Percentiles rank a stretch among this genome's conserved stretches.
These are phyloP conservation scores for Cryoendolithus antarcticus DNA, from an alignment of 2,329 filamentous ascomycete genomes.

Conservation along the genomic window DNA sequence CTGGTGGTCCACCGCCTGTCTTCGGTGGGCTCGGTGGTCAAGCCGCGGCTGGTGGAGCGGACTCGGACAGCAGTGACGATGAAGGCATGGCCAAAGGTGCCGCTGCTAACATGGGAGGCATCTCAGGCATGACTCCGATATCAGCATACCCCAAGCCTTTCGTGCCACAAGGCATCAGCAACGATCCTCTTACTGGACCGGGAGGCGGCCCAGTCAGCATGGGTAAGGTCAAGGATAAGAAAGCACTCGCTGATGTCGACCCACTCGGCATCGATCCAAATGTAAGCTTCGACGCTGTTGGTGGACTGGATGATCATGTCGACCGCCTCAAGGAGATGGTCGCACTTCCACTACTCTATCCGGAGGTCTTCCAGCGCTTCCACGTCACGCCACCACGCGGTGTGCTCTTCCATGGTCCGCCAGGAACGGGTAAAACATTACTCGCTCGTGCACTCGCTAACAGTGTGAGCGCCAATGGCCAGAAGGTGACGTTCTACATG, in stretches of 20 bases:
- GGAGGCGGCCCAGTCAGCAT: constrained; percentile 60
- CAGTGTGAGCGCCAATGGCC: constrained; percentile 65
- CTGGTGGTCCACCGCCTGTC: constrained; percentile 58
- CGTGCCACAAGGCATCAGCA: constrained; percentile 45
- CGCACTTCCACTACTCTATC: constrained; percentile 81
- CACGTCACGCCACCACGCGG: constrained; percentile 88
- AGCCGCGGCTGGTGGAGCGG: constrained; percentile 63
- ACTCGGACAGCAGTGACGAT: constrained; percentile 95
- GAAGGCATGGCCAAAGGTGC: constrained; percentile 51
- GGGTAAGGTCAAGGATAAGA: constrained; percentile 86
- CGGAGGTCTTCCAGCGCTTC: constrained; percentile 83
- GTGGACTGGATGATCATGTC: constrained; percentile 84
- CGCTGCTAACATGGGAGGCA: constrained; percentile 41
- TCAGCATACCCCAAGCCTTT: constrained; percentile 36
- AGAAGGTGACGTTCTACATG: constrained; percentile 99
- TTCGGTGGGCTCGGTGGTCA: constrained; percentile 64
- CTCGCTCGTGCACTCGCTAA: constrained; percentile 86
- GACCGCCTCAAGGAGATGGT: constrained; percentile 99
- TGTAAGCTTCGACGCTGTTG: constrained; percentile 89
- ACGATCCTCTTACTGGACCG: constrained; percentile 42
- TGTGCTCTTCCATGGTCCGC: constrained; percentile 91
- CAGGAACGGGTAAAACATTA: constrained; percentile 96
- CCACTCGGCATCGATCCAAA: constrained; percentile 85
- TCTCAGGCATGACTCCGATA: constrained; percentile 52
- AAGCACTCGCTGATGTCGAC: constrained; percentile 84